phyloP scores from a whole-genome alignment of 2,329 filamentous ascomycete genomes.

The Colletotrichum caudatum region DNA sequence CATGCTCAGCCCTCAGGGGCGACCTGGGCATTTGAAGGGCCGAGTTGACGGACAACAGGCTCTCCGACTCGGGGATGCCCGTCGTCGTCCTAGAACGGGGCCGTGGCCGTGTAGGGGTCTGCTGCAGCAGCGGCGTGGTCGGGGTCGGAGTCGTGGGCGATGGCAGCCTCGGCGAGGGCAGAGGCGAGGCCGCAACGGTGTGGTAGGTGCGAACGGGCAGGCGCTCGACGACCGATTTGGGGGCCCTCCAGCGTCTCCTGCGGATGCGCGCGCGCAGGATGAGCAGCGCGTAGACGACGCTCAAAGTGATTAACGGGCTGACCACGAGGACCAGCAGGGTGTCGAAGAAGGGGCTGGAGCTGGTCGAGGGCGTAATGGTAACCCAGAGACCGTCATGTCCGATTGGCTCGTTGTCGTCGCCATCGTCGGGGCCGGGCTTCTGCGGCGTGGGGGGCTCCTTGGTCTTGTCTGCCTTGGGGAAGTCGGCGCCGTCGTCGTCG shows the following conservation, averaged over 20 bases:
- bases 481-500: slow-evolving; percentile 54
- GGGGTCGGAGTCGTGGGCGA: slow-evolving; percentile 76
- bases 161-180: slow-evolving; percentile 67
- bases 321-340: slow-evolving; percentile 96
- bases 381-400: slow-evolving; percentile 89
- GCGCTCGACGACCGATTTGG: slow-evolving; percentile 93
- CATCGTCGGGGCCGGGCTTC: slow-evolving; percentile 41
- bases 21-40: slow-evolving; percentile 54
- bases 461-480: slow-evolving; percentile 45
- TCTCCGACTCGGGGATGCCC: slow-evolving; percentile 66
- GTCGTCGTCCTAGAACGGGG: slow-evolving; percentile 76
- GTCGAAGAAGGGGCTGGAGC: slow-evolving; percentile 93
- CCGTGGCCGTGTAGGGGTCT: slow-evolving; percentile 63
- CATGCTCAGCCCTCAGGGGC: slow-evolving; percentile 55
- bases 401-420: slow-evolving; percentile 50
- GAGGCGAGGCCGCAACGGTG: slow-evolving; percentile 76
- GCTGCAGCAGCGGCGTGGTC: slow-evolving; percentile 83
- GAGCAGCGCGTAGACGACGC: slow-evolving; percentile 90
- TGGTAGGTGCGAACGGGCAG: slow-evolving; percentile 97
- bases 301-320: slow-evolving; percentile 91
- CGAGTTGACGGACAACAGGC: slow-evolving; percentile 58
- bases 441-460: slow-evolving; percentile 43
- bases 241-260: slow-evolving; percentile 92
- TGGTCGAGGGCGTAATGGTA: slow-evolving; percentile 92
- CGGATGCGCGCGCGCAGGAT: slow-evolving; percentile 90